A percentile compares a stretch with the other conserved stretches of the same genome.
These are phyloP conservation scores for Candida vartiovaarae DNA, from an alignment of 805 yeast species.

Conservation along the genomic window DNA sequence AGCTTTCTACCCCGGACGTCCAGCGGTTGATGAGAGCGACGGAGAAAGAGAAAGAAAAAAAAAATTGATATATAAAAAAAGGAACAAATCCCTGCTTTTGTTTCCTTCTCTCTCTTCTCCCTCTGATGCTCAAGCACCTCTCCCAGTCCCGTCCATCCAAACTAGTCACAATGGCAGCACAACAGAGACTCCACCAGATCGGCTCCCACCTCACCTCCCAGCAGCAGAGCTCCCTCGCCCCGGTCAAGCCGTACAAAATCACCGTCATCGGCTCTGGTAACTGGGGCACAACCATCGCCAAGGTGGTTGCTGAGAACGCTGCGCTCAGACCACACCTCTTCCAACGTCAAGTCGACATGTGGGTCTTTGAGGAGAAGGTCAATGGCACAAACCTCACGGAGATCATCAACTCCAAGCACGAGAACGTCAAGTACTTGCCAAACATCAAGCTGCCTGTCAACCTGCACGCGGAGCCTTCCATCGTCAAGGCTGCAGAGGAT, in stretches of 20 bases:
- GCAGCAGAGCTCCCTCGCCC: constrained; percentile 18
- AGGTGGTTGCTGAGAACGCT: constrained; percentile 87
- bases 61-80: no score
- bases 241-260: constrained; percentile 39
- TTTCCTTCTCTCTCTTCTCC: no score
- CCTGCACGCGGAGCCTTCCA: constrained; percentile 80
- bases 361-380: constrained; percentile 88
- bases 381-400: constrained; percentile 73
- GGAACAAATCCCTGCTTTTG: no score
- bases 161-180: constrained; percentile 4
- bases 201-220: constrained; percentile 15
- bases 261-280: constrained; percentile 94
- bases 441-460: constrained; percentile 80
- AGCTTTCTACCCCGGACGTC: no score
- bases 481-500: constrained; percentile 65
- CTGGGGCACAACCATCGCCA: constrained; percentile 98
- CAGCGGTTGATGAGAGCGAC: no score
- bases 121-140: no score
- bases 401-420: constrained; percentile 84
- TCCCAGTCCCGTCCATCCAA: no score
- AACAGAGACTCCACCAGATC: constrained; percentile 20
- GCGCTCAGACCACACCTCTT: constrained; percentile 66
- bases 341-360: constrained; percentile 75
- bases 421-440: constrained; percentile 93
- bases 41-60: no score